Percentiles rank a stretch among this genome's conserved stretches.
Evolutionary conservation across 176 grass and related monocot genomes (phyloP).

Genomic region (Phyllostachys edulis): DNA sequence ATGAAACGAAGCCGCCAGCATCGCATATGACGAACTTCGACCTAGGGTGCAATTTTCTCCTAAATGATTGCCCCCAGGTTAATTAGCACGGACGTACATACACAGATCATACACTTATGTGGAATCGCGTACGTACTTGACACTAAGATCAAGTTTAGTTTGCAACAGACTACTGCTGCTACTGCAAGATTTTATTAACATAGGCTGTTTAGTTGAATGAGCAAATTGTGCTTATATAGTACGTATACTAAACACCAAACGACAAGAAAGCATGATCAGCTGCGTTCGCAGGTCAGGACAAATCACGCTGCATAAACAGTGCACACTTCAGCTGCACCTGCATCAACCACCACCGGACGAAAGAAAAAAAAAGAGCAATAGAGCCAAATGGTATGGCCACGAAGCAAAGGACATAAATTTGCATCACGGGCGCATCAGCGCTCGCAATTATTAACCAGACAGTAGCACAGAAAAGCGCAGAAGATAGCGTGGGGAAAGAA

Average conservation of each 20-base stretch:
- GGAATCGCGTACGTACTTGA: neutral
- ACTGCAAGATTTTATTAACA: neutral
- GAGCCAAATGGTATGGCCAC: no score
- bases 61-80: no score
- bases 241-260: neutral
- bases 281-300: neutral
- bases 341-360: no score
- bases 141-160: neutral
- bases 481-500: neutral
- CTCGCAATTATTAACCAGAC: neutral
- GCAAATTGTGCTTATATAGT: neutral
- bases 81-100: neutral
- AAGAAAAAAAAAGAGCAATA: no score
- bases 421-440: neutral
- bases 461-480: neutral
- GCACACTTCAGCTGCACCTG: no score
- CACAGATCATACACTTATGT: neutral
- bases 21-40: no score
- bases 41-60: no score
- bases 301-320: no score
- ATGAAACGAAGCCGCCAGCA: no score
- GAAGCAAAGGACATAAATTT: neutral
- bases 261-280: no score
- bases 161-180: neutral
- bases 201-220: neutral